Evolutionary conservation across 2,329 filamentous ascomycete genomes (phyloP).

Genomic region (Trichoderma atroviride): DNA sequence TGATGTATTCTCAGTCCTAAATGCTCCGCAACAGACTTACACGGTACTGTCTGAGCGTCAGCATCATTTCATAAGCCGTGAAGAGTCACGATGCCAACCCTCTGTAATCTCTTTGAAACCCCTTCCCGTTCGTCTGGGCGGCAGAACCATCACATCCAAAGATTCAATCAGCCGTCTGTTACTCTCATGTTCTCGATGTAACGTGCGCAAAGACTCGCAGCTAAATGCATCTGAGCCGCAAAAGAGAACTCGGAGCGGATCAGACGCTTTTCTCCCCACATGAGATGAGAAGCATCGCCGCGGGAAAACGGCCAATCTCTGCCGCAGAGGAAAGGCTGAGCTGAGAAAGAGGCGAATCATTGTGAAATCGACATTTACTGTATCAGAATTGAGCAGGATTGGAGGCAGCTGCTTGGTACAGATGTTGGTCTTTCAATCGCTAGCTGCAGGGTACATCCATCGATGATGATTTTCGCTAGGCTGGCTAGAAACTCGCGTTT

Average conservation of each 20-base stretch:
- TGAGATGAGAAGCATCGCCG: slow-evolving; percentile 31
- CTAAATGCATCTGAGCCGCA: slow-evolving; percentile 95
- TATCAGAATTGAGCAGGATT: background rate
- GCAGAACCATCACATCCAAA: slow-evolving; percentile 83
- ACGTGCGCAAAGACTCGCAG: slow-evolving; percentile 70
- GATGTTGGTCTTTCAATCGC: background rate
- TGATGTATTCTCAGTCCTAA: slow-evolving; percentile 71
- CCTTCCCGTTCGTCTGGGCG: slow-evolving; percentile 76
- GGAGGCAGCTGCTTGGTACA: background rate
- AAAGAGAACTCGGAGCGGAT: slow-evolving; percentile 82
- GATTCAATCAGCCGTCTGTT: slow-evolving; percentile 64
- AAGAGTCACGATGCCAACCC: slow-evolving; percentile 50
- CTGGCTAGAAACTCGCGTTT: slow-evolving; percentile 37
- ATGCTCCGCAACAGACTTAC: slow-evolving; percentile 65
- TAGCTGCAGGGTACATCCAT: slow-evolving; percentile 10
- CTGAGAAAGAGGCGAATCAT: slow-evolving; percentile 32
- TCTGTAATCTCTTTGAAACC: slow-evolving; percentile 69
- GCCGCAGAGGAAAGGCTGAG: slow-evolving; percentile 24
- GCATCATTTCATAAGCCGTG: background rate
- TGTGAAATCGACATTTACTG: background rate
- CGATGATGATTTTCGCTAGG: background rate
- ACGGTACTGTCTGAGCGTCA: slow-evolving; percentile 61
- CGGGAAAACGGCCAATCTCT: slow-evolving; percentile 17
- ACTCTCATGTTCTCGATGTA: slow-evolving; percentile 61
- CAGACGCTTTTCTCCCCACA: slow-evolving; percentile 37